Percentiles rank a stretch among this genome's conserved stretches.
These are phyloP conservation scores for Boletus eberwhitei DNA, from an alignment of 768 basidiomycete species.

Conservation along the genomic window DNA sequence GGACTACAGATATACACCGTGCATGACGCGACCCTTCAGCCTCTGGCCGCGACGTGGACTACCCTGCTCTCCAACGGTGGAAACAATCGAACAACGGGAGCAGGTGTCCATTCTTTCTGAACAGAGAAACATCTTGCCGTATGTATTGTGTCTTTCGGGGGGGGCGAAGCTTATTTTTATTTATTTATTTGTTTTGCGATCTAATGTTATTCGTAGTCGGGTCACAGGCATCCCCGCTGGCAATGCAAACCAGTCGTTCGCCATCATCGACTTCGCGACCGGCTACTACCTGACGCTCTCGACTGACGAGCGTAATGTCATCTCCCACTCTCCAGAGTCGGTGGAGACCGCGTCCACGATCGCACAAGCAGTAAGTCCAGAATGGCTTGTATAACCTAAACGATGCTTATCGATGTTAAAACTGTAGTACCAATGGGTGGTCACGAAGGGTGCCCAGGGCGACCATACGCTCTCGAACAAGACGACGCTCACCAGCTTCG, in stretches of 20 bases:
- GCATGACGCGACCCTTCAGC: not conserved
- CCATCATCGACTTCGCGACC: slow-evolving; percentile 8
- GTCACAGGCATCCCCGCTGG: not conserved
- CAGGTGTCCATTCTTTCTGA: slow-evolving; percentile 7
- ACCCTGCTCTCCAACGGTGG: not conserved
- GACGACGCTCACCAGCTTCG: not conserved
- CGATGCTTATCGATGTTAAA: not conserved
- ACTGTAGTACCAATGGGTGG: slow-evolving; percentile 9
- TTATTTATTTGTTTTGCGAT: not conserved
- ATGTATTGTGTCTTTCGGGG: not conserved
- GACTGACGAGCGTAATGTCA: not conserved
- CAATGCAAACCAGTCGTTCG: not conserved
- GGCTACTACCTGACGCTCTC: slow-evolving; percentile 11
- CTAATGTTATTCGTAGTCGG: not conserved
- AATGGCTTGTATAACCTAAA: not conserved
- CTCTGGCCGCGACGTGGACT: not conserved
- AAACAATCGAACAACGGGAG: slow-evolving; percentile 7
- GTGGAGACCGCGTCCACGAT: not conserved
- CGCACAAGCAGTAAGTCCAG: not conserved
- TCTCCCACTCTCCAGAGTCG: not conserved
- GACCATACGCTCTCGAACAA: slow-evolving; percentile 8
- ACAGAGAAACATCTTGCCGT: slow-evolving; percentile 5
- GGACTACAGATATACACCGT: slow-evolving; percentile 1
- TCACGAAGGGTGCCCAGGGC: not conserved
- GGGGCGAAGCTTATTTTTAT: not conserved